These are phyloP conservation scores for Geosmithia morbida DNA, from an alignment of 2,329 filamentous ascomycete genomes.

Conservation along the genomic window DNA sequence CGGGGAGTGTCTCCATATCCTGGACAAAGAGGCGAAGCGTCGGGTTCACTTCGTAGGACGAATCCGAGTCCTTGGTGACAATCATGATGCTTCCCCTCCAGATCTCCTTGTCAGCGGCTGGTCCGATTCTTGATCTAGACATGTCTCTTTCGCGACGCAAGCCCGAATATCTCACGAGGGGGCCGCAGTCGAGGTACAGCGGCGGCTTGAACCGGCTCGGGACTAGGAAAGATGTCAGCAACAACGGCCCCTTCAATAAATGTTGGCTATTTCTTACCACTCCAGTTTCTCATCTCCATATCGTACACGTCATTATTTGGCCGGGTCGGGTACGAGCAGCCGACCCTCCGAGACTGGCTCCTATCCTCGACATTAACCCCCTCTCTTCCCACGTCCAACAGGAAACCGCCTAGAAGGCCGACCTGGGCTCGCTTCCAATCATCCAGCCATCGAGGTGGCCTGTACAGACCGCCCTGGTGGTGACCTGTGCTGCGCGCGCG, in stretches of 20 bases:
- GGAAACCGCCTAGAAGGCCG: constrained; percentile 40
- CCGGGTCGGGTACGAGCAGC: constrained; percentile 26
- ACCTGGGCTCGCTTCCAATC: constrained; percentile 60
- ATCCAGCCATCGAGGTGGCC: constrained; percentile 45
- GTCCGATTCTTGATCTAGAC: constrained; percentile 1
- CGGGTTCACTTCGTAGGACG: constrained; percentile 67
- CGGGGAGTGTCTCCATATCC: constrained; percentile 66
- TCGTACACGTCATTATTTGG: constrained; percentile 48
- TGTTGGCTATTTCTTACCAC: constrained; percentile 23
- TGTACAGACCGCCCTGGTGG: constrained; percentile 30
- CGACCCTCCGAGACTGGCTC: constrained; percentile 35
- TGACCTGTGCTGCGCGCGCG: constrained; percentile 23
- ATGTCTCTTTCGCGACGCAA: constrained; percentile 30
- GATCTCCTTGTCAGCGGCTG: constrained; percentile 48
- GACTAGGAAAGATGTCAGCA: constrained; percentile 1
- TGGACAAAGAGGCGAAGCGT: constrained; percentile 76
- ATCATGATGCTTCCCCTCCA: constrained; percentile 96
- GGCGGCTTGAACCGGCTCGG: constrained; percentile 68
- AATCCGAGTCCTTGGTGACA: constrained; percentile 73
- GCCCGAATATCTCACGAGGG: constrained; percentile 79
- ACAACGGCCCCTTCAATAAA: neutral
- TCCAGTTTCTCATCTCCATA: constrained; percentile 50
- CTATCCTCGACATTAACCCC: constrained; percentile 24
- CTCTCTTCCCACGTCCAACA: constrained; percentile 44
- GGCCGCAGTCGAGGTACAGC: constrained; percentile 79